Conservation (phyloP, 2,329 filamentous ascomycete genomes). For the Phyllosticta citrichinensis region DNA sequence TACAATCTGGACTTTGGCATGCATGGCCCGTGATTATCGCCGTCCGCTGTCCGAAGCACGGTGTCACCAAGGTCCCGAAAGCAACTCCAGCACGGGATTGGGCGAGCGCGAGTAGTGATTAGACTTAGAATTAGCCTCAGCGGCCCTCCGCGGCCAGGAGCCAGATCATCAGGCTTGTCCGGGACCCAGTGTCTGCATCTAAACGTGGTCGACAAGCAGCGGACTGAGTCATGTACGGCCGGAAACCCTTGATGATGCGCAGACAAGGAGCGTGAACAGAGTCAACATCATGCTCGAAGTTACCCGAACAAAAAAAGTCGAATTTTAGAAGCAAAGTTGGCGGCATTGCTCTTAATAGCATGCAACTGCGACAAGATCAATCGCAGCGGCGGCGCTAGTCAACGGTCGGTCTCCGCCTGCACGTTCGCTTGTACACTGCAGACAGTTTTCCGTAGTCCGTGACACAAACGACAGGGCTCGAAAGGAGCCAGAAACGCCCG, state of each 20-base stretch:
- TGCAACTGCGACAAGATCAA: background rate
- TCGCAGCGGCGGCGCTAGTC: too few species aligned
- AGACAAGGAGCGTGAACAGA: background rate
- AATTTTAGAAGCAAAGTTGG: background rate
- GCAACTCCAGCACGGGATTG: background rate
- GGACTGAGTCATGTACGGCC: background rate
- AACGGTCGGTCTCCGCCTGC: background rate
- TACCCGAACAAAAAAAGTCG: background rate
- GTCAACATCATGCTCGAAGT: background rate
- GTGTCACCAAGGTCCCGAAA: background rate
- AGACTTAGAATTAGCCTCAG: background rate
- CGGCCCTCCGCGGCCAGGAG: background rate
- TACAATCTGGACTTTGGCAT: background rate
- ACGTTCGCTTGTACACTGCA: background rate
- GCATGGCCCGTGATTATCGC: background rate
- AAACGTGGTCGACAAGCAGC: background rate
- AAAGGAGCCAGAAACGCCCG: background rate
- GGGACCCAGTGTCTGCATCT: background rate
- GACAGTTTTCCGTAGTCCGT: background rate
- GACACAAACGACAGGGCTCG: background rate
- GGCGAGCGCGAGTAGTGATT: background rate
- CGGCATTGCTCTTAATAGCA: too few species aligned
- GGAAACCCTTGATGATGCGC: background rate
- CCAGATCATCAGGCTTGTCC: background rate
- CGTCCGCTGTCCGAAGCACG: background rate